Evolutionary conservation across 345 rosid genomes (phyloP).

Genomic region (Microthlaspi erraticum): DNA sequence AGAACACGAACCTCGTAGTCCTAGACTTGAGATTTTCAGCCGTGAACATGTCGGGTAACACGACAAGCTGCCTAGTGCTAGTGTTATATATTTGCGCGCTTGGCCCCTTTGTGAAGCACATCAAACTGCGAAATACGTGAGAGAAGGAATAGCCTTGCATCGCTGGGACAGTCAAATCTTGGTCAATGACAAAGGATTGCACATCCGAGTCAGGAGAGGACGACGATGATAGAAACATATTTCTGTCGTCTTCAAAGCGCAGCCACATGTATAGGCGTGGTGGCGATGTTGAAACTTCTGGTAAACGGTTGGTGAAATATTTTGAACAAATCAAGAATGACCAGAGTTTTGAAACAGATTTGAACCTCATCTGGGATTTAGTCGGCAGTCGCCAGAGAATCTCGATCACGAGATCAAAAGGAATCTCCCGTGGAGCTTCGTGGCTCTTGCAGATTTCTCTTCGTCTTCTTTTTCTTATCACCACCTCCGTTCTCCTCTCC

Average conservation of each 20-base stretch:
- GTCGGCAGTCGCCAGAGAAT: constrained; percentile 1
- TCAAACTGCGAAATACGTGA: constrained; percentile 29
- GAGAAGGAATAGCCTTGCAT: constrained; percentile 1
- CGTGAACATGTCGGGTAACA: constrained; percentile 20
- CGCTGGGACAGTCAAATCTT: constrained; percentile 14
- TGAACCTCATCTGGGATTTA: constrained; percentile 23
- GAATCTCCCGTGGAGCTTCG: background rate
- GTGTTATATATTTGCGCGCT: constrained; percentile 19
- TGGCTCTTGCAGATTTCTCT: background rate
- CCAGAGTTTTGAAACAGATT: constrained; percentile 19
- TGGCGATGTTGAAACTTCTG: background rate
- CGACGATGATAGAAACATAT: background rate
- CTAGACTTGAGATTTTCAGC: background rate
- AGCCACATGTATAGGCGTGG: background rate
- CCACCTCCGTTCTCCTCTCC: background rate
- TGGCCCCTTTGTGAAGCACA: background rate
- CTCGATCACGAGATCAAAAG: background rate
- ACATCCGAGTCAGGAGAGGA: background rate
- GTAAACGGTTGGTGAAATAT: background rate
- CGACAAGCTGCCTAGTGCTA: constrained; percentile 22
- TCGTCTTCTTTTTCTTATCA: no score
- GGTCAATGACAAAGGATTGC: background rate
- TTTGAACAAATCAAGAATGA: background rate
- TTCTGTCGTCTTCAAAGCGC: background rate
- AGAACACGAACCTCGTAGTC: background rate